Conservation (phyloP, 768 basidiomycete genomes). For the Leccinum imitatum region DNA sequence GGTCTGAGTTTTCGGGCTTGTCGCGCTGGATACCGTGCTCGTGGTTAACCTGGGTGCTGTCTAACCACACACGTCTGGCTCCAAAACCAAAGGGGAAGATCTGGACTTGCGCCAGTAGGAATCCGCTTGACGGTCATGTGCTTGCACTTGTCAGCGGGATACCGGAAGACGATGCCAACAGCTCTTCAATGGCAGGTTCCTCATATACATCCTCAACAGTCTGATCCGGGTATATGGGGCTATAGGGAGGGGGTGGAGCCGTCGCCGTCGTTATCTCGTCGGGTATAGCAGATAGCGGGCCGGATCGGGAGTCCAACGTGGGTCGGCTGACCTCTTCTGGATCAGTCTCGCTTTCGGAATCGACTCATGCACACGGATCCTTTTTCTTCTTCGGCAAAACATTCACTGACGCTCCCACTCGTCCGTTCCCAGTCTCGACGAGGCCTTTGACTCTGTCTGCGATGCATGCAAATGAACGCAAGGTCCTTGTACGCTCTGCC, state of each 20-base stretch:
- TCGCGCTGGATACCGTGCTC: too few relatives aligned
- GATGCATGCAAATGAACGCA: conserved; percentile 28
- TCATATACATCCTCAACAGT: conserved; percentile 10
- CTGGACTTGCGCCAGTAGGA: conserved; percentile 3
- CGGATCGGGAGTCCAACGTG: neutral
- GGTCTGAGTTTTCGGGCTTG: too few relatives aligned
- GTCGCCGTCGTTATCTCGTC: neutral
- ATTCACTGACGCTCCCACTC: conserved; percentile 28
- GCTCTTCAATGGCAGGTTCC: conserved; percentile 31
- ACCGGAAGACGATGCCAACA: conserved; percentile 22
- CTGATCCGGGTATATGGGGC: neutral
- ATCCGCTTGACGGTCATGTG: conserved; percentile 34
- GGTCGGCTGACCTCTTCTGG: neutral
- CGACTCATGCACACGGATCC: conserved; percentile 10
- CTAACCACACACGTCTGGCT: neutral
- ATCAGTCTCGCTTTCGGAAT: conserved; percentile 17
- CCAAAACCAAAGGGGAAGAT: neutral
- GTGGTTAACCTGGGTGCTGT: too few relatives aligned
- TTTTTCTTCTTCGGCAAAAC: conserved; percentile 22
- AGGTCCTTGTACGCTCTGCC: conserved; percentile 26
- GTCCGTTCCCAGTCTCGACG: conserved; percentile 35
- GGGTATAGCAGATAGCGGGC: neutral
- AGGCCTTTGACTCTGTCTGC: conserved; percentile 32
- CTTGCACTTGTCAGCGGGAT: conserved; percentile 25
- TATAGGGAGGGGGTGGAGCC: conserved; percentile 21